Conservation (phyloP, 2,329 filamentous ascomycete genomes). For the Penicillium sp. region DNA sequence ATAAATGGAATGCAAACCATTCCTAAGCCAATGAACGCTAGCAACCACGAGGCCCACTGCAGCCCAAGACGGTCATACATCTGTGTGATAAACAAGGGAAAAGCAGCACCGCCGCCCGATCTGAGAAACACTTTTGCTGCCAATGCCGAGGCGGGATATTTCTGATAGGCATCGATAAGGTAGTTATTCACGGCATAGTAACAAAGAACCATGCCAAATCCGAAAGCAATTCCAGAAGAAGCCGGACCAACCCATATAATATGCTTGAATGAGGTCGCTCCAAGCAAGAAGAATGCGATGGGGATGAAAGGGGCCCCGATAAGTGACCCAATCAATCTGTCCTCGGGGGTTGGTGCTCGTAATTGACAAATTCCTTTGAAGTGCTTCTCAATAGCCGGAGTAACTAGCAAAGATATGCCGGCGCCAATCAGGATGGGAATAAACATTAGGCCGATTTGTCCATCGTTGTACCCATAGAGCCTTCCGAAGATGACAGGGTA, state of each 20-base stretch:
- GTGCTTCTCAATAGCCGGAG: conserved; percentile 68
- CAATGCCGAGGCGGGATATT: conserved; percentile 48
- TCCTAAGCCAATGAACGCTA: conserved; percentile 59
- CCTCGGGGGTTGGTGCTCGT: conserved; percentile 73
- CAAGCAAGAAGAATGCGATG: conserved; percentile 65
- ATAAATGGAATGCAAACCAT: conserved; percentile 28
- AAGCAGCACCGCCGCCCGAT: conserved; percentile 69
- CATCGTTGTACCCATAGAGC: conserved; percentile 59
- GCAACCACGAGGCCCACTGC: conserved; percentile 72
- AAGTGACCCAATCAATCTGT: conserved; percentile 76
- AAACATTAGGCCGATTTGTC: conserved; percentile 49
- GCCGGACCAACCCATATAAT: conserved; percentile 60
- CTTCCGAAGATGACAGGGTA: conserved; percentile 71
- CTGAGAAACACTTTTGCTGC: conserved; percentile 53
- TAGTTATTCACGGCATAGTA: conserved; percentile 77
- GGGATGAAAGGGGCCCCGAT: conserved; percentile 69
- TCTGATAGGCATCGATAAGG: conserved; percentile 65
- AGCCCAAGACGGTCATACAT: conserved; percentile 73
- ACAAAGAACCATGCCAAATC: conserved; percentile 79
- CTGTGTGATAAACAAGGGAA: conserved; percentile 75
- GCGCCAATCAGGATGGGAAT: conserved; percentile 40
- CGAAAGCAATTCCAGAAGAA: conserved; percentile 67
- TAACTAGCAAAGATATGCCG: conserved; percentile 34
- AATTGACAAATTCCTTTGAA: conserved; percentile 66
- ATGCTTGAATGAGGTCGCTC: conserved; percentile 64